These are phyloP conservation scores for Ananas comosus DNA, from an alignment of 176 grass and related monocot genomes.

Conservation along the genomic window DNA sequence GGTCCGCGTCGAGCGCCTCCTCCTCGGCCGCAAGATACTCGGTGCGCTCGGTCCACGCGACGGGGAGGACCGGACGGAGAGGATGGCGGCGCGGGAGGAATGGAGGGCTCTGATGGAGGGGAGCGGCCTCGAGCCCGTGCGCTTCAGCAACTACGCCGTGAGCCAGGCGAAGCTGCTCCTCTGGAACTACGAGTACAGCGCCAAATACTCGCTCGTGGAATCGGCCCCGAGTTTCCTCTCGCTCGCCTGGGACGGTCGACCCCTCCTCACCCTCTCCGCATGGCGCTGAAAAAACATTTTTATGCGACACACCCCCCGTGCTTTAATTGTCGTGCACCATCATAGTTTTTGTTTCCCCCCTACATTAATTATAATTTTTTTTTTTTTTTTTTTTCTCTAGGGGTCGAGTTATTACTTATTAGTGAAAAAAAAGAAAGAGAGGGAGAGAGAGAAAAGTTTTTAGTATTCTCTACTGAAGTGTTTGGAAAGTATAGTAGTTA, in stretches of 20 bases:
- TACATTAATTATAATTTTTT: no score
- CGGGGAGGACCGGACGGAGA: constrained; percentile 35
- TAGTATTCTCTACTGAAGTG: no score
- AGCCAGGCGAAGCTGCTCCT: constrained; percentile 92
- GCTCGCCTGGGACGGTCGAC: constrained; percentile 62
- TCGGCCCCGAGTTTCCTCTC: constrained; percentile 52
- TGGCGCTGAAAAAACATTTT: constrained; percentile 45
- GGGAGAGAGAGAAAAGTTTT: not conserved
- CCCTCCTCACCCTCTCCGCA: constrained; percentile 77
- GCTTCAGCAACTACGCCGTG: constrained; percentile 78
- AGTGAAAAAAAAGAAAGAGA: not conserved
- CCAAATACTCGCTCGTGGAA: constrained; percentile 65
- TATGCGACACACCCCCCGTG: no score
- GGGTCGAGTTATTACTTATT: no score
- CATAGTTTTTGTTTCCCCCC: no score
- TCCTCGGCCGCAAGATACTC: constrained; percentile 66
- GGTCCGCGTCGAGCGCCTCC: constrained; percentile 50
- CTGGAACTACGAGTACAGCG: constrained; percentile 86
- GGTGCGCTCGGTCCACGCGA: constrained; percentile 46
- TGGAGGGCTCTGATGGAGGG: constrained; percentile 66
- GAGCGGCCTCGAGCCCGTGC: constrained; percentile 49
- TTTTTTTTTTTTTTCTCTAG: no score
- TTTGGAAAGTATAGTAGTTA: no score
- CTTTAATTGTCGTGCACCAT: no score
- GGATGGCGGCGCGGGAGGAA: constrained; percentile 59